phyloP scores from a whole-genome alignment of 2,329 filamentous ascomycete species.

The Hymenoscyphus repandus region DNA sequence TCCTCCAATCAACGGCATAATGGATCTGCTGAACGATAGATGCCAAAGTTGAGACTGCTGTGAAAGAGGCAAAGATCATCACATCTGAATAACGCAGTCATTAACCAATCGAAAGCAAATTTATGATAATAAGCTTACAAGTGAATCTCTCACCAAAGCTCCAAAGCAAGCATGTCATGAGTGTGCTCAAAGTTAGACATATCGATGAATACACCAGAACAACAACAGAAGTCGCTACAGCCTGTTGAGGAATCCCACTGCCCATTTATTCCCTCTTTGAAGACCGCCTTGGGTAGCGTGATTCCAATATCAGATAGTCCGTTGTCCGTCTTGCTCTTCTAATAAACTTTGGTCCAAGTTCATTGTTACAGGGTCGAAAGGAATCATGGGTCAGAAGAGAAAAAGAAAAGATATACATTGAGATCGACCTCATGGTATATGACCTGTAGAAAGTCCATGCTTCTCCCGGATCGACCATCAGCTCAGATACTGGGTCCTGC shows the following conservation, averaged over 20 bases:
- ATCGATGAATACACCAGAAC: conserved; percentile 28
- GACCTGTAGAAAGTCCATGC: conserved; percentile 1
- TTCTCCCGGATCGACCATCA: neutral
- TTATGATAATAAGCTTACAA: conserved; percentile 17
- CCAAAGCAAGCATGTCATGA: conserved; percentile 26
- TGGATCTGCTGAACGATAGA: conserved; percentile 30
- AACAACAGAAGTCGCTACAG: conserved; percentile 22
- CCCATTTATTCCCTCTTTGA: too few species aligned
- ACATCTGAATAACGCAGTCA: conserved; percentile 19
- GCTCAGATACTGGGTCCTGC: neutral
- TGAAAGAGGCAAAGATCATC: conserved; percentile 25
- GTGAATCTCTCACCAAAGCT: conserved; percentile 30
- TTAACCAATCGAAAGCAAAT: neutral
- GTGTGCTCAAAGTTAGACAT: conserved; percentile 19
- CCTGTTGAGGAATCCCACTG: conserved; percentile 21
- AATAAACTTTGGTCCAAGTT: neutral
- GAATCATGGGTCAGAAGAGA: neutral
- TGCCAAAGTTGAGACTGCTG: conserved; percentile 24
- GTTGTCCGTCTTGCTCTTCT: neutral
- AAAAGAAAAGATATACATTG: neutral
- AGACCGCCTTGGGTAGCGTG: neutral
- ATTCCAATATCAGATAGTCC: neutral
- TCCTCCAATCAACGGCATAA: conserved; percentile 22
- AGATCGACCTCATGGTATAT: conserved; percentile 6
- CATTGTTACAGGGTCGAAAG: neutral